Conservation (phyloP, 1,139 yeast species). For the Saccharomyces hybrid region DNA sequence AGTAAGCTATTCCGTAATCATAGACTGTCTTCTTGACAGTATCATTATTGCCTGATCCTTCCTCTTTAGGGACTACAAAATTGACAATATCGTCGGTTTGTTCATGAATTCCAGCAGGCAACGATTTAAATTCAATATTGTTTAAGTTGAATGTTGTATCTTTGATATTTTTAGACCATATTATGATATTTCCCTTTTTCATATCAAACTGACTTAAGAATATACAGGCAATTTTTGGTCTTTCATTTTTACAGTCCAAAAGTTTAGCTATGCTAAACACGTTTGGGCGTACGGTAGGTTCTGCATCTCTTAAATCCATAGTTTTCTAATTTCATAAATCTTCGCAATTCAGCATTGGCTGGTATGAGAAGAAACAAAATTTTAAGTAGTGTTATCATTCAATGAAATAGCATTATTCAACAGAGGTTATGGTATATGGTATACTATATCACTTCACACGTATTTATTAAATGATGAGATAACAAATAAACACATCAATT, state of each 20-base stretch:
- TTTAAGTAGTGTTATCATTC: neutral
- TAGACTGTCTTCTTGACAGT: slow-evolving; percentile 22
- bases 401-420: neutral
- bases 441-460: neutral
- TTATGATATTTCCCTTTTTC: slow-evolving; percentile 27
- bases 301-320: neutral
- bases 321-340: neutral
- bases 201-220: slow-evolving; percentile 30
- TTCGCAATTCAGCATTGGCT: neutral
- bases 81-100: slow-evolving; percentile 45
- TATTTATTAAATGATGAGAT: neutral
- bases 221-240: slow-evolving; percentile 9
- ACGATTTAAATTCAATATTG: slow-evolving; percentile 60
- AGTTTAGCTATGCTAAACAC: neutral
- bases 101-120: slow-evolving; percentile 84
- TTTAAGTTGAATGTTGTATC: slow-evolving; percentile 19
- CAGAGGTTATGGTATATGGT: neutral
- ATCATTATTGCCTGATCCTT: slow-evolving; percentile 13
- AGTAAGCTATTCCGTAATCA: slow-evolving; percentile 43
- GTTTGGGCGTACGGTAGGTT: neutral
- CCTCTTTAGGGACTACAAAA: slow-evolving; percentile 37
- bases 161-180: slow-evolving; percentile 22
- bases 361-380: neutral
- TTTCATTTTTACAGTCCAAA: neutral
- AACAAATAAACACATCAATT: neutral